phyloP scores from a whole-genome alignment of 2,329 filamentous ascomycete genomes.

The Metarhizium robertsii region DNA sequence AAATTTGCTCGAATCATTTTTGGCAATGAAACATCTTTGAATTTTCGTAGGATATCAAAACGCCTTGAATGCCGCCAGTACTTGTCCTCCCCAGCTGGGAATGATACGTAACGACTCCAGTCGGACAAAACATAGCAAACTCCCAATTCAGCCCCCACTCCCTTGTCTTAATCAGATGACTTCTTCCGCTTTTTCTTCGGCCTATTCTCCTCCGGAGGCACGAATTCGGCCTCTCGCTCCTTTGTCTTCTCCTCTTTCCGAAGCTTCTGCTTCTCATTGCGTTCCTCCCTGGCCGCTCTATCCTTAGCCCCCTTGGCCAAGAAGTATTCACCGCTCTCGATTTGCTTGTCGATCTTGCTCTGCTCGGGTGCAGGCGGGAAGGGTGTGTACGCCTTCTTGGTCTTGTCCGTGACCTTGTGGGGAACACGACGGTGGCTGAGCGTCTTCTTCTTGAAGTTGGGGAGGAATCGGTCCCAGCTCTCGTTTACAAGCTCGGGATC shows the following conservation, averaged over 20 bases:
- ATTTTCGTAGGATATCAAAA: slow-evolving; percentile 9
- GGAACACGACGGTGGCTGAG: slow-evolving; percentile 77
- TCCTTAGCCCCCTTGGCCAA: slow-evolving; percentile 89
- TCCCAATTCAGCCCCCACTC: not conserved
- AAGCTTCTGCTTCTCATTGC: slow-evolving; percentile 73
- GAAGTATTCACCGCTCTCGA: slow-evolving; percentile 97
- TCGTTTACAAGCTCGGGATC: slow-evolving; percentile 79
- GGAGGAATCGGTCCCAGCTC: slow-evolving; percentile 92
- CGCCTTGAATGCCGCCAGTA: slow-evolving; percentile 5
- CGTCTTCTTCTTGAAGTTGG: slow-evolving; percentile 92
- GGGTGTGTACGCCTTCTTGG: slow-evolving; percentile 89
- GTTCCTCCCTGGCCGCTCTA: slow-evolving; percentile 66
- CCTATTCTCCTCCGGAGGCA: slow-evolving; percentile 70
- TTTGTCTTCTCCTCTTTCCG: slow-evolving; percentile 84
- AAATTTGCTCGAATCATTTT: not conserved
- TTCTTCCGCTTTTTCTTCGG: slow-evolving; percentile 59
- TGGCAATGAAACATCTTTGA: slow-evolving; percentile 2
- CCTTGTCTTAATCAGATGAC: slow-evolving; percentile 19
- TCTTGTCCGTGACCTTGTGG: slow-evolving; percentile 82
- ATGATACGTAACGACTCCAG: not conserved
- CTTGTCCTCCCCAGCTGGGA: not conserved
- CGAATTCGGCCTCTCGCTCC: slow-evolving; percentile 76
- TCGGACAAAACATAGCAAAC: not conserved
- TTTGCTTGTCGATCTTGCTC: slow-evolving; percentile 97
- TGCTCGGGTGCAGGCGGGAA: slow-evolving; percentile 96